Percentiles rank a stretch among this genome's conserved stretches.
Evolutionary conservation across 108 stramenopile genomes (phyloP).

Genomic region (Nitzschia sp.): DNA sequence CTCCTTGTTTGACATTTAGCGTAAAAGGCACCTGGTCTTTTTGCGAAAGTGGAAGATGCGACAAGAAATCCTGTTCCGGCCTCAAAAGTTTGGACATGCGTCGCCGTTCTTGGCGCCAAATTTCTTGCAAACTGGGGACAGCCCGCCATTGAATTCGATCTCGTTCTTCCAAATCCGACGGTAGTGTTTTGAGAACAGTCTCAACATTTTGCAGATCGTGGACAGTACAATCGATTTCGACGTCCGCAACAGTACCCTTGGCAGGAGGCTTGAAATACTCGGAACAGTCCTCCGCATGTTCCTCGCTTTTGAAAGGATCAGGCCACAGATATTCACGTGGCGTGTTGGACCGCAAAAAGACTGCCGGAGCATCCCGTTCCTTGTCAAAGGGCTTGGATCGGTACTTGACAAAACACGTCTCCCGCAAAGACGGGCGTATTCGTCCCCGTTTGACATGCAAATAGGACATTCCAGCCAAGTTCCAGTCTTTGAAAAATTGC

Average conservation of each 20-base stretch:
- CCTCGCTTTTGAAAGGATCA: not conserved
- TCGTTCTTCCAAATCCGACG: slow-evolving; percentile 52
- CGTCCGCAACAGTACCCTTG: slow-evolving; percentile 73
- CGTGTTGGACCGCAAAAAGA: slow-evolving; percentile 39
- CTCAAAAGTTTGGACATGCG: slow-evolving; percentile 67
- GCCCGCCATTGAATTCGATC: slow-evolving; percentile 85
- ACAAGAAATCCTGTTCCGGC: slow-evolving; percentile 74
- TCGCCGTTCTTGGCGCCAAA: slow-evolving; percentile 81
- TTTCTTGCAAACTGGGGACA: slow-evolving; percentile 84
- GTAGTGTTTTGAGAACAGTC: slow-evolving; percentile 62
- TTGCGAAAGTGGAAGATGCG: slow-evolving; percentile 10
- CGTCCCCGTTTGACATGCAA: slow-evolving; percentile 59
- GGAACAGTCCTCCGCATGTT: not conserved
- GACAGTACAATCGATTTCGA: slow-evolving; percentile 78
- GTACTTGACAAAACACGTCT: slow-evolving; percentile 18
- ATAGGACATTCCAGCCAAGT: slow-evolving; percentile 80
- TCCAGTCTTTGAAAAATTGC: slow-evolving; percentile 87
- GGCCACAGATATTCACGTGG: slow-evolving; percentile 11
- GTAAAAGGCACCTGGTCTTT: slow-evolving; percentile 51
- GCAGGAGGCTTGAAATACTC: slow-evolving; percentile 26
- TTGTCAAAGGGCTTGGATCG: slow-evolving; percentile 3
- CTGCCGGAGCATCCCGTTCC: not conserved
- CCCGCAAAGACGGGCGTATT: slow-evolving; percentile 63
- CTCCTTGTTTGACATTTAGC: slow-evolving; percentile 68
- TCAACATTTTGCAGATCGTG: slow-evolving; percentile 67